Evolutionary conservation across 2,329 filamentous ascomycete genomes (phyloP).

Genomic region (Diaporthe destruens): DNA sequence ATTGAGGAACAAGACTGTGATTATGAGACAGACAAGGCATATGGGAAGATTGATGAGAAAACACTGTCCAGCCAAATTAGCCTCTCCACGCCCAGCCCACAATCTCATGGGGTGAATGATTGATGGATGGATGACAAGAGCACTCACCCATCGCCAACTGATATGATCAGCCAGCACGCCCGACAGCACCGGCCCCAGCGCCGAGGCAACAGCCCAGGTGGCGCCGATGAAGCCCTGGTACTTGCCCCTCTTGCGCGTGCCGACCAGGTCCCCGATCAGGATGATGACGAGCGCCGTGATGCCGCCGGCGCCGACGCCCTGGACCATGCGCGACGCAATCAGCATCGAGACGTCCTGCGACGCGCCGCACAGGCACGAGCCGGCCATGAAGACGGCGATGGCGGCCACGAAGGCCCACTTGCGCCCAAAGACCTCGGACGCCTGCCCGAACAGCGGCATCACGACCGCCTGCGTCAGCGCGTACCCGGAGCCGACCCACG

Average conservation of each 20-base stretch:
- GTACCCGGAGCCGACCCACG: conserved; percentile 37
- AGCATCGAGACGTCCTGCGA: conserved; percentile 37
- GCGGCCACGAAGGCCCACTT: conserved; percentile 37
- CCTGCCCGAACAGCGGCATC: conserved; percentile 37
- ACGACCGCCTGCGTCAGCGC: conserved; percentile 37
- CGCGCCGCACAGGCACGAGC: conserved; percentile 31
- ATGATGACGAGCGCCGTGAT: conserved; percentile 36
- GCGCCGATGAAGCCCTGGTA: conserved; percentile 39
- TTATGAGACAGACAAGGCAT: conserved; percentile 25
- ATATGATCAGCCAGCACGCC: conserved; percentile 36
- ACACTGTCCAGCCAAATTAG: conserved; percentile 22
- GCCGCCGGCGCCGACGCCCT: conserved; percentile 22
- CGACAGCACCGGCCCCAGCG: conserved; percentile 33
- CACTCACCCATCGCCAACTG: conserved; percentile 39
- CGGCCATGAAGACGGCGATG: conserved; percentile 30
- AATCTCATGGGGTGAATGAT: no score
- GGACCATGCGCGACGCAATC: conserved; percentile 33
- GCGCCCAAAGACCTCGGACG: conserved; percentile 33
- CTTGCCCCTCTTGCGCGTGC: conserved; percentile 32
- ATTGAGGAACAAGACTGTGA: conserved; percentile 34
- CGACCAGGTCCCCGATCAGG: conserved; percentile 34
- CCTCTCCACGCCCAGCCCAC: not conserved
- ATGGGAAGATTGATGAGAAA: conserved; percentile 37
- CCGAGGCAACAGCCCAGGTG: conserved; percentile 37
- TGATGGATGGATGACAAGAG: not conserved